Conservation (phyloP, 2,329 filamentous ascomycete species). For the Thelonectria olida region DNA sequence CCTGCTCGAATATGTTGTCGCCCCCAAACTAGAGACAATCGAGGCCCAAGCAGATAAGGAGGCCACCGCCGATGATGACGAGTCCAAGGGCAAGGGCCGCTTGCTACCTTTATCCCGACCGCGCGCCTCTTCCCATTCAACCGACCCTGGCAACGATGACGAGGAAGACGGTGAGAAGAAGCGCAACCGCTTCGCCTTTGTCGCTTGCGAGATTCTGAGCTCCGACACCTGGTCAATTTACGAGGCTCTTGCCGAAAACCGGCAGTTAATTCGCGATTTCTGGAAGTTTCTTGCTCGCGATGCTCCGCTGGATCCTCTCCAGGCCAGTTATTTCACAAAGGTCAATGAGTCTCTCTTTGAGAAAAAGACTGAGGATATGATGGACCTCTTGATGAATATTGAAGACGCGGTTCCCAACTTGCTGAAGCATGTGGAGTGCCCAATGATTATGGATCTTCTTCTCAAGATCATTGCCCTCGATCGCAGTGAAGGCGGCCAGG, state of each 20-base stretch:
- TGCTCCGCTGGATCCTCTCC: slow-evolving; percentile 88
- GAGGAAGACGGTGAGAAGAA: slow-evolving; percentile 87
- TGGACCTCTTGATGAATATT: slow-evolving; percentile 85
- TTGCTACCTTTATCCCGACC: slow-evolving; percentile 60
- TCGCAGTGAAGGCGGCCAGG: slow-evolving; percentile 88
- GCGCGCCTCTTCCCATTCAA: slow-evolving; percentile 62
- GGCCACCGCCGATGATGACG: slow-evolving; percentile 61
- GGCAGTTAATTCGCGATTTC: slow-evolving; percentile 80
- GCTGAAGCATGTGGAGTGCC: slow-evolving; percentile 93
- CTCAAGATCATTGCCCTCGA: slow-evolving; percentile 97
- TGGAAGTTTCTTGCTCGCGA: slow-evolving; percentile 89
- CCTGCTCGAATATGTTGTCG: slow-evolving; percentile 90
- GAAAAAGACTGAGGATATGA: slow-evolving; percentile 98
- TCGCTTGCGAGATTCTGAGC: slow-evolving; percentile 91
- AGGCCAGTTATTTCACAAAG: slow-evolving; percentile 98
- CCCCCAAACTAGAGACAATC: slow-evolving; percentile 72
- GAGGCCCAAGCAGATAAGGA: slow-evolving; percentile 56
- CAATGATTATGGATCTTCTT: slow-evolving; percentile 97
- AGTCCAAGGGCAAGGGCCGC: slow-evolving; percentile 57
- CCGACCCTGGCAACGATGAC: slow-evolving; percentile 57
- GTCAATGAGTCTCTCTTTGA: slow-evolving; percentile 98
- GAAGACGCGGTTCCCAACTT: slow-evolving; percentile 85
- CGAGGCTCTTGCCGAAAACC: slow-evolving; percentile 89
- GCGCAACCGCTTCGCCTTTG: slow-evolving; percentile 91
- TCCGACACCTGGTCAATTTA: slow-evolving; percentile 98